Percentiles rank a stretch among this genome's conserved stretches.
Evolutionary conservation across 208 protist species (phyloP).

Genomic region (Acanthamoeba quina): DNA sequence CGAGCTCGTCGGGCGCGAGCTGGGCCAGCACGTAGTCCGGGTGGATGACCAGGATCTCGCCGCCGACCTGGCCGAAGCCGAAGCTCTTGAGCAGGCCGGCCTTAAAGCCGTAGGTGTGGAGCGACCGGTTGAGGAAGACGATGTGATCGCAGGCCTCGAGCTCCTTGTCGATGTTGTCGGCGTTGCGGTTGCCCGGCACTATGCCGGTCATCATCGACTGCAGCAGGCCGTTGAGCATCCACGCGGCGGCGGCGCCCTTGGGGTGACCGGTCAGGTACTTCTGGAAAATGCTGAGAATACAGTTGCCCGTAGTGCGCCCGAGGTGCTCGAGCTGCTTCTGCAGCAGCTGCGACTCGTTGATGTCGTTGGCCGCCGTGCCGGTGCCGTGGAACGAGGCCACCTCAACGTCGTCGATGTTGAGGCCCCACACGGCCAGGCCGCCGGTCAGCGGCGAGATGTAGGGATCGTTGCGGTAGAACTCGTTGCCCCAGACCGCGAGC

Average conservation of each 20-base stretch:
- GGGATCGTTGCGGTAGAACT: conserved; percentile 84
- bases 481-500: conserved; percentile 78
- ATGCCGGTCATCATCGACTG: conserved; percentile 83
- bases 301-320: conserved; percentile 85
- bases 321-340: conserved; percentile 86
- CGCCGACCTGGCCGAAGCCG: conserved; percentile 90
- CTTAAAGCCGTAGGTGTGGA: conserved; percentile 78
- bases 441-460: conserved; percentile 86
- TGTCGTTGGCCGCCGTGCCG: conserved; percentile 88
- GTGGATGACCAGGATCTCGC: conserved; percentile 86
- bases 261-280: conserved; percentile 91
- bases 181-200: conserved; percentile 90
- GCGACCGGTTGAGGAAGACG: conserved; percentile 81
- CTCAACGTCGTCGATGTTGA: conserved; percentile 88
- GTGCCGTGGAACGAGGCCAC: conserved; percentile 91
- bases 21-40: conserved; percentile 84
- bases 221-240: conserved; percentile 91
- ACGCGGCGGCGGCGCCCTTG: conserved; percentile 89
- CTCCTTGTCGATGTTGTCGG: conserved; percentile 87
- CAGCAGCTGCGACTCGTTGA: conserved; percentile 88
- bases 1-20: conserved; percentile 55
- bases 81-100: conserved; percentile 88
- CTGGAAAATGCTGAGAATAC: conserved; percentile 86
- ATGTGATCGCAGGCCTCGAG: conserved; percentile 83
- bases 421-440: conserved; percentile 88